Base-by-base conservation (phyloP, 495 filamentous ascomycete species). In the Immersiella caudata region DNA sequence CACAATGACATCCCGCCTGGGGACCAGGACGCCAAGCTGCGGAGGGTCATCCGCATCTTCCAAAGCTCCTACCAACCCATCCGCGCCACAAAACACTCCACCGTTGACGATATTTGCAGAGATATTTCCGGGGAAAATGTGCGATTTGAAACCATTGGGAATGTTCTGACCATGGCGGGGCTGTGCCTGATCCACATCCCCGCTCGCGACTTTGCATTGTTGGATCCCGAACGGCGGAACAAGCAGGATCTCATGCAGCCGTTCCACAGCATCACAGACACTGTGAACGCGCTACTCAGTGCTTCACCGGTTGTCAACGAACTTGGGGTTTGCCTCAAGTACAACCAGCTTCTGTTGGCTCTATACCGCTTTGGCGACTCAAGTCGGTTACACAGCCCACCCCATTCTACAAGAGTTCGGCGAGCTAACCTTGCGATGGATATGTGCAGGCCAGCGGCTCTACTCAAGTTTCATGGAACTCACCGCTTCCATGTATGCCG, bases 351-450 rank as follows among this genome's bases (percentile, higher is more conserved):
- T 6, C 18, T 66, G 54, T 40, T 66, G 36, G 64, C 64, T 54
- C 56, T 66, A 6, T 66, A 60, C 54, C 22, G 64, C n/a, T 66
- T 66, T 27, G 64, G 64, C 18, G 64, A 66, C 64, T 66, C 64
- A 6, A 60, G 55, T 64, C 52, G 0, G 50, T 64, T 64, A 6
- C n/a, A 25, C 9, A 26, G 11, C 0, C 50, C 8, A 16, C n/a
- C n/a, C 27, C 20, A 24, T 22, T 9, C 2, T 18, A 20, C 35
- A 6, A 7, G 40, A 6, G 20, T 54, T 24, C 6, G 9, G 5
- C n/a, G 21, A 54, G 50, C 50, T 63, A 46, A 46, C 25, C 25
- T 20, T 29, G 22, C 21, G 12, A 54, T 49, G 25, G 9, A n/a
- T n/a, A 7, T 22, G 2, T 21, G 54, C 40, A 64, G 61, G 61